These are phyloP conservation scores for Eleusine coracana DNA, from an alignment of 176 grass and related monocot species.

Conservation along the genomic window DNA sequence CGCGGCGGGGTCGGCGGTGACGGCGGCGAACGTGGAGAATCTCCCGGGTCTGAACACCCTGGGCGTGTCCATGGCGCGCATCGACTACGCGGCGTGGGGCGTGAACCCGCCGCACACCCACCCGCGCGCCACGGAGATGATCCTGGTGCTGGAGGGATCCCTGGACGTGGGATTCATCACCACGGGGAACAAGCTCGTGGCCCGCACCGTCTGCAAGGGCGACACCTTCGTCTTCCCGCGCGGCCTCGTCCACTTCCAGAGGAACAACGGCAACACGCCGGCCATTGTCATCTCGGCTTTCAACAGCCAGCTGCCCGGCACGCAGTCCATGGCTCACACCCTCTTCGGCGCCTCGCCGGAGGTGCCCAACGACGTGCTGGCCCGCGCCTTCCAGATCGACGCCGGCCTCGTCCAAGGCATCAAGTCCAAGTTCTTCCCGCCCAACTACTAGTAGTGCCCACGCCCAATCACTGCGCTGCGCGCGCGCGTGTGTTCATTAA, in stretches of 20 bases:
- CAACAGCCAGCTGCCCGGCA: constrained; percentile 77
- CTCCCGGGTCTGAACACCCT: constrained; percentile 71
- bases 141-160: constrained; percentile 61
- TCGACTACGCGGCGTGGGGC: constrained; percentile 61
- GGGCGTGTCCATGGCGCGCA: constrained; percentile 66
- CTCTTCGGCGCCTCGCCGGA: constrained; percentile 57
- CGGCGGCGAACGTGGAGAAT: constrained; percentile 46
- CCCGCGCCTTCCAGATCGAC: constrained; percentile 59
- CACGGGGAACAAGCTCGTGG: constrained; percentile 49
- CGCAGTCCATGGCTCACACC: constrained; percentile 44
- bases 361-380: constrained; percentile 53
- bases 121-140: constrained; percentile 74
- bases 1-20: constrained; percentile 46
- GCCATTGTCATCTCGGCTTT: constrained; percentile 54
- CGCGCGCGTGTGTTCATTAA: too few species aligned
- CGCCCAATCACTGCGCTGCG: too few species aligned
- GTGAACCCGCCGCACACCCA: constrained; percentile 76
- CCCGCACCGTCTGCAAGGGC: constrained; percentile 53
- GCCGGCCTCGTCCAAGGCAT: constrained; percentile 57
- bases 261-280: constrained; percentile 43
- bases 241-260: constrained; percentile 75
- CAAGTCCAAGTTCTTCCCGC: constrained; percentile 59
- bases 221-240: constrained; percentile 68
- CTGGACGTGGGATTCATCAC: constrained; percentile 81
- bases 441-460: constrained; percentile 14